Evolutionary conservation across 805 yeast genomes (phyloP).

Genomic region (Candida piceae): DNA sequence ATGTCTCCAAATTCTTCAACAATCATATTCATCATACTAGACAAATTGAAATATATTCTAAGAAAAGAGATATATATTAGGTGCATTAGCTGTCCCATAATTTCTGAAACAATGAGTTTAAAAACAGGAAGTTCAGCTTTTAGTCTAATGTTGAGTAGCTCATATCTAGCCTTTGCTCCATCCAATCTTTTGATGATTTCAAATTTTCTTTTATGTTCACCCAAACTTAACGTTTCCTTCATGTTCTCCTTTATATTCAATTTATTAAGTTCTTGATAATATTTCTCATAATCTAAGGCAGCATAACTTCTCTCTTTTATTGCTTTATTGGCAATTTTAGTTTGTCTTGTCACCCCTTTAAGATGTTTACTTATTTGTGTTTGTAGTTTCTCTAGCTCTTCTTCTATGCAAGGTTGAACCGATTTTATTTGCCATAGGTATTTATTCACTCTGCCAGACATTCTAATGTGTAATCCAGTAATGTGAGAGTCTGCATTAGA

Average conservation of each 20-base stretch:
- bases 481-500: slow-evolving; percentile 6
- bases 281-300: slow-evolving; percentile 19
- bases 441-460: slow-evolving; percentile 8
- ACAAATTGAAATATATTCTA: slow-evolving; percentile 30
- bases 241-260: slow-evolving; percentile 15
- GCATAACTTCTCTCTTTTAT: slow-evolving; percentile 22
- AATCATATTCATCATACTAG: slow-evolving; percentile 5
- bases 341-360: slow-evolving; percentile 9
- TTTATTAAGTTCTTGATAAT: slow-evolving; percentile 12
- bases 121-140: slow-evolving; percentile 45
- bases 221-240: slow-evolving; percentile 30
- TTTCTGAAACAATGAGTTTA: slow-evolving; percentile 28
- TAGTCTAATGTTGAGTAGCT: slow-evolving; percentile 32
- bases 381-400: slow-evolving; percentile 15
- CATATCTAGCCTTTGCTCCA: slow-evolving; percentile 33
- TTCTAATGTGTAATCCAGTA: slow-evolving; percentile 6
- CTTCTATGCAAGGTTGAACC: slow-evolving; percentile 13
- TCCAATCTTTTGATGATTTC: slow-evolving; percentile 28
- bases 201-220: slow-evolving; percentile 32
- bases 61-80: slow-evolving; percentile 33
- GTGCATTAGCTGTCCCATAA: slow-evolving; percentile 30
- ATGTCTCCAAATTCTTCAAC: slow-evolving; percentile 6
- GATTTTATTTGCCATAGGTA: slow-evolving; percentile 10
- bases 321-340: slow-evolving; percentile 18
- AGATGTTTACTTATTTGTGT: slow-evolving; percentile 11